Evolutionary conservation across 352 stramenopile species (phyloP), one percentile per base, ranked within the genome.

Genomic region (Phytophthora chlamydospora): DNA sequence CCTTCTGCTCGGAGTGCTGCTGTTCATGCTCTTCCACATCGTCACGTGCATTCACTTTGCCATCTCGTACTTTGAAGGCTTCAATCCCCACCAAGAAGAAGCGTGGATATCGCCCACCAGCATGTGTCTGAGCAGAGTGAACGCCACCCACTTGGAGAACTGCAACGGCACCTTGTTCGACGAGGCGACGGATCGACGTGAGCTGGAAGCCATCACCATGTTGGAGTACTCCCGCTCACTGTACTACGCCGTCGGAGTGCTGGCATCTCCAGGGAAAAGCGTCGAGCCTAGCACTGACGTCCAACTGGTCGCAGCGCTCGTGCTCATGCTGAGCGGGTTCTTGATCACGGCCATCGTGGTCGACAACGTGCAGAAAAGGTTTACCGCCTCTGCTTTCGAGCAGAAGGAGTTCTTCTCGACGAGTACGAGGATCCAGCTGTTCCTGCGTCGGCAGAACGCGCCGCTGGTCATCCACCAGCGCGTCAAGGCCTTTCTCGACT

Each of bases 401-500:
- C 80, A 89, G 41, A 85, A 84, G 19, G 66, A 83, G 32, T 89
- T 89, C 42, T 66, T 89, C 3, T 65, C 68, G 0, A 85, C 66
- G 0, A 76, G 77, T 0, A 78, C 77, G 0, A 50, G 73, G 13
- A 88, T 89, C 43, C 73, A 86, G 36, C 69, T 74, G 16, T 89
- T 89, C 43, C 38, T 89, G 5, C 65, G 68, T 2, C 70, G 75
- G 0, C 80, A 89, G 36, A 85, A 76, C 10, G 77, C 75, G 0
- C 75, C 80, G 11, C 39, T 76, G 8, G 56, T 56, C 1, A 73
- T 89, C 29, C 66, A 86, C 14, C 70, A 81, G 6, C 77, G 80
- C 2, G 77, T 87, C 1, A 80, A 86, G 33, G 71, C 80, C 0
- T 89, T 88, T 45, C 50, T 89, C 12, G 80, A 89, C 46, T 89